Percentiles rank a stretch among this genome's conserved stretches.
These are phyloP conservation scores for Kluyveromyces lactis DNA, from an alignment of 805 yeast species.

Conservation along the genomic window DNA sequence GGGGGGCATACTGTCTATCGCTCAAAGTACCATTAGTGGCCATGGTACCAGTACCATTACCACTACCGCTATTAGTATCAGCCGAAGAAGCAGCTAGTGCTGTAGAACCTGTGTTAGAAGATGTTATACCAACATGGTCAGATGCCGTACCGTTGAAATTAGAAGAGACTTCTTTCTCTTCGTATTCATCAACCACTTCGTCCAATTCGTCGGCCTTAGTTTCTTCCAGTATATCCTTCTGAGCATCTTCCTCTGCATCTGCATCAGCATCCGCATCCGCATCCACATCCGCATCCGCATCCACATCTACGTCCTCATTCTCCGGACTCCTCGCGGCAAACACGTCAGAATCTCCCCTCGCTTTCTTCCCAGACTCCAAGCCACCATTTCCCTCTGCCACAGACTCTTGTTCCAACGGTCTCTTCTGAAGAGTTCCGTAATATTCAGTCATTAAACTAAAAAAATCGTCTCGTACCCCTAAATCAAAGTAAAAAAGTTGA, in stretches of 20 bases:
- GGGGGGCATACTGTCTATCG: slow-evolving; percentile 8
- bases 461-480: too few species aligned
- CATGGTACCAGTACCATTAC: background rate
- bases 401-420: background rate
- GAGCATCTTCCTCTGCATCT: slow-evolving; percentile 11
- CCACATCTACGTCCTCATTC: background rate
- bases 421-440: background rate
- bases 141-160: too few species aligned
- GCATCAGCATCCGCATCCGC: slow-evolving; percentile 8
- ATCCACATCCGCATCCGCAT: background rate
- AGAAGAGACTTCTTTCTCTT: slow-evolving; percentile 2
- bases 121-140: background rate
- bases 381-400: background rate
- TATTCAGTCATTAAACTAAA: background rate
- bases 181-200: slow-evolving; percentile 16
- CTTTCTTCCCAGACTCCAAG: background rate
- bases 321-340: background rate
- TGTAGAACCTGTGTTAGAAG: too few species aligned
- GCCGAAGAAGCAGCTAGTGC: background rate
- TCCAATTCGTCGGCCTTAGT: slow-evolving; percentile 14
- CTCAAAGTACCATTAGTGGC: background rate
- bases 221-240: slow-evolving; percentile 7
- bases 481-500: too few species aligned
- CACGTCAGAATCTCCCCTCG: slow-evolving; percentile 3
- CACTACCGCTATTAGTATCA: background rate